These are phyloP conservation scores for Colletotrichum sp. DNA, from an alignment of 2,329 filamentous ascomycete genomes.

Conservation along the genomic window DNA sequence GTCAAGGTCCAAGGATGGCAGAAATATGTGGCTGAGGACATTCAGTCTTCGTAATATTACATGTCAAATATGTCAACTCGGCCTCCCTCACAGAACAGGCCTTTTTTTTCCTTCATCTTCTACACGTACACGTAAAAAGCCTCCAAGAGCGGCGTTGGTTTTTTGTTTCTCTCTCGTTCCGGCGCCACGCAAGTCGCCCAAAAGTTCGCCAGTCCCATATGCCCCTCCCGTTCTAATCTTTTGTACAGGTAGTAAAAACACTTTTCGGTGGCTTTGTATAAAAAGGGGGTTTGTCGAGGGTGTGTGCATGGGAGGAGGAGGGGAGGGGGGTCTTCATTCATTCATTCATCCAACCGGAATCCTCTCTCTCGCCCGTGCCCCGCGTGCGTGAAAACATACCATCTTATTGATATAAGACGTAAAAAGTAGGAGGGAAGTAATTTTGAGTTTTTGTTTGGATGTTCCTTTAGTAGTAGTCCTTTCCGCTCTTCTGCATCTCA, in stretches of 20 bases:
- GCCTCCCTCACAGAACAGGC: neutral
- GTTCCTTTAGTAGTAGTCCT: conserved; percentile 72
- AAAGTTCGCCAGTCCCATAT: conserved; percentile 17
- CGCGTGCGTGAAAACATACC: neutral
- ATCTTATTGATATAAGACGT: neutral
- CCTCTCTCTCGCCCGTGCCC: neutral
- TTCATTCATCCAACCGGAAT: neutral
- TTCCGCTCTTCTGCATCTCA: conserved; percentile 96
- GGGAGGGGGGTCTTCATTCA: neutral
- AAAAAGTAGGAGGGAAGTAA: neutral
- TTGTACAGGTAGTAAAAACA: conserved; percentile 24
- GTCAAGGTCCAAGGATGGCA: neutral
- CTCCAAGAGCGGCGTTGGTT: conserved; percentile 21
- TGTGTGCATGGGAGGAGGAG: neutral
- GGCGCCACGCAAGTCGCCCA: neutral
- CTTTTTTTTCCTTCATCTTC: neutral
- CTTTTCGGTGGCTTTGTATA: neutral
- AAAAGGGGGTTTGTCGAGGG: neutral
- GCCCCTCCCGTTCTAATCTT: conserved; percentile 12
- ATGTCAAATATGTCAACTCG: conserved; percentile 9
- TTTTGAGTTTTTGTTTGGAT: neutral
- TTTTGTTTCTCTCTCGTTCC: neutral
- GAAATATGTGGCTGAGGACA: neutral
- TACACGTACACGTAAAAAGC: conserved; percentile 16
- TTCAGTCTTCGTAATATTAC: conserved; percentile 18